Evolutionary conservation across 2,329 filamentous ascomycete species (phyloP).

Genomic region (Pseudogymnoascus sp.): DNA sequence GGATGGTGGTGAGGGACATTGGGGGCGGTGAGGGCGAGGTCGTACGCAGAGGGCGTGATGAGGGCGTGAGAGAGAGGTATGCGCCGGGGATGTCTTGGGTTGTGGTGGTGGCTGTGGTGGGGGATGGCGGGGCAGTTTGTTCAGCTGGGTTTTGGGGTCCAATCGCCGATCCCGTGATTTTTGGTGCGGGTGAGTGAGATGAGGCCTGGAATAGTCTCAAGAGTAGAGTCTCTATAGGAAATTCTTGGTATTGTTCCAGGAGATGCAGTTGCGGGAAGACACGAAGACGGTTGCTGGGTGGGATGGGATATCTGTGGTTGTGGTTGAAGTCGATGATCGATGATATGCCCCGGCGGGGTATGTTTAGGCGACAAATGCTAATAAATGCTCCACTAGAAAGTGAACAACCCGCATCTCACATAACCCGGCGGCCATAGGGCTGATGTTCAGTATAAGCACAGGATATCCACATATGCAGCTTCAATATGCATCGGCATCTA

Average conservation of each 20-base stretch:
- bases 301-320: background rate
- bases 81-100: background rate
- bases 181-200: background rate
- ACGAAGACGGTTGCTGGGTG: background rate
- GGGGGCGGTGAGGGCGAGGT: conserved; percentile 13
- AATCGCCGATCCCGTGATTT: background rate
- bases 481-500: background rate
- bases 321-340: background rate
- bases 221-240: background rate
- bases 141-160: background rate
- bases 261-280: background rate
- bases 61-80: background rate
- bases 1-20: conserved; percentile 52
- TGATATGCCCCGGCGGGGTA: conserved; percentile 3
- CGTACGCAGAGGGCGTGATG: background rate
- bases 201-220: background rate
- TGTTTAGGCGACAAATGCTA: conserved; percentile 5
- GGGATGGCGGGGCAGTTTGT: background rate
- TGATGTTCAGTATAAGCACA: background rate
- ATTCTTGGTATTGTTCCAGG: background rate
- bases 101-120: background rate
- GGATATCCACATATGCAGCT: conserved; percentile 1
- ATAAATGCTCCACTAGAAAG: background rate
- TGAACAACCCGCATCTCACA: background rate
- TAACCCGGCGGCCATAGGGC: background rate